Evolutionary conservation across 257 asterid genomes (phyloP).

Genomic region (Penstemon newberryi): DNA sequence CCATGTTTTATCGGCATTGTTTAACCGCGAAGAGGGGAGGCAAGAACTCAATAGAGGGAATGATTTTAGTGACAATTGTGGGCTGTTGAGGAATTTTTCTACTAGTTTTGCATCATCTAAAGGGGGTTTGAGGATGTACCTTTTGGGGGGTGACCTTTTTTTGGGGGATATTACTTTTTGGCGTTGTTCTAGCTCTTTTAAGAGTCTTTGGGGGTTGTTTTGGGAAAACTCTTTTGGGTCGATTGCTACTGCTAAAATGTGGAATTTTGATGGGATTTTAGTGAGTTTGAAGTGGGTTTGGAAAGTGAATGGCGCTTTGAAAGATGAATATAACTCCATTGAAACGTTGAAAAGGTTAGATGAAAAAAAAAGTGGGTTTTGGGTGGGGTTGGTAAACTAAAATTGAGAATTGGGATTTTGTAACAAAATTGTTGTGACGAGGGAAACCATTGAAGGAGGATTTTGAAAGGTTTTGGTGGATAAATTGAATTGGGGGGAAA

Average conservation of each 20-base stretch:
- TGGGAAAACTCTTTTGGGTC: slow-evolving; percentile 85
- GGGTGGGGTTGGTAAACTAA: background rate
- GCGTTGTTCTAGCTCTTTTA: slow-evolving; percentile 84
- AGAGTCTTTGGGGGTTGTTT: slow-evolving; percentile 88
- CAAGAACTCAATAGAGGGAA: slow-evolving; percentile 95
- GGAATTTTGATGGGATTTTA: slow-evolving; percentile 35
- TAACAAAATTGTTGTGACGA: background rate
- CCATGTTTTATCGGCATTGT: slow-evolving; percentile 87
- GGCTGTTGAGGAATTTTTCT: slow-evolving; percentile 88
- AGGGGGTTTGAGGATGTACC: slow-evolving; percentile 88
- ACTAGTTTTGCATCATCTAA: slow-evolving; percentile 73
- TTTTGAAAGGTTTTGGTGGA: slow-evolving; percentile 51
- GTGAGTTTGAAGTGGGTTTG: slow-evolving; percentile 57
- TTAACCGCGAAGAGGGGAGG: slow-evolving; percentile 68
- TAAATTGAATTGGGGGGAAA: background rate
- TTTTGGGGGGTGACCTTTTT: slow-evolving; percentile 63
- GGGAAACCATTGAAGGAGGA: slow-evolving; percentile 36
- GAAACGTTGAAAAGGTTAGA: background rate
- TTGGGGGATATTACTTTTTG: slow-evolving; percentile 72
- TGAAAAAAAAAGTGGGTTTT: background rate
- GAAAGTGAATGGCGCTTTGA: slow-evolving; percentile 57
- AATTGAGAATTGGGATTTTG: slow-evolving; percentile 21
- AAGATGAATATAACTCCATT: slow-evolving; percentile 74
- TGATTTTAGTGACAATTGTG: slow-evolving; percentile 76
- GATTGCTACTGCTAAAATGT: slow-evolving; percentile 55